phyloP scores from a whole-genome alignment of 768 basidiomycete genomes.

The Sarcodon sp. region DNA sequence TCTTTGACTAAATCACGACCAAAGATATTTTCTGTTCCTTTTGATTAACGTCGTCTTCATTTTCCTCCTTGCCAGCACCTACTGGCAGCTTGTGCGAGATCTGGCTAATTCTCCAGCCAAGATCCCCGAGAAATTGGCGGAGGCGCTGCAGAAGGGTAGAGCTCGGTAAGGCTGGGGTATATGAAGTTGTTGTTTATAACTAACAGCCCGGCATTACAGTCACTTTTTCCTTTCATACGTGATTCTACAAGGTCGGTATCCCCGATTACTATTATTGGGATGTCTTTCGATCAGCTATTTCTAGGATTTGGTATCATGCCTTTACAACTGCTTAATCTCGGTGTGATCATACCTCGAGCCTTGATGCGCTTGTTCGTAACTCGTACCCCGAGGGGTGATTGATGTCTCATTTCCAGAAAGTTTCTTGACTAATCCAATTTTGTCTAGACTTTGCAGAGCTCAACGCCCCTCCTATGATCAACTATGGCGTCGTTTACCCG shows the following conservation, averaged over 20 bases:
- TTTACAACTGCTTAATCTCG: conserved; percentile 84
- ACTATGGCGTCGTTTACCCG: conserved; percentile 94
- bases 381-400: conserved; percentile 78
- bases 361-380: conserved; percentile 69
- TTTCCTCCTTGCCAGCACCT: conserved; percentile 84
- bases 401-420: neutral
- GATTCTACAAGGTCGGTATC: conserved; percentile 55
- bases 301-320: conserved; percentile 90
- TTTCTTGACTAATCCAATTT: neutral
- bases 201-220: conserved; percentile 16
- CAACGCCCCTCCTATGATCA: conserved; percentile 96
- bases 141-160: conserved; percentile 64
- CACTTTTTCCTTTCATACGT: conserved; percentile 83
- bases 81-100: conserved; percentile 84
- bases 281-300: conserved; percentile 1
- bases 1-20: neutral
- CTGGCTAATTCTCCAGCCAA: conserved; percentile 89
- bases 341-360: conserved; percentile 71
- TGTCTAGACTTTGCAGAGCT: conserved; percentile 82
- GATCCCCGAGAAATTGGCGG: conserved; percentile 86
- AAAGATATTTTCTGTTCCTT: conserved; percentile 87
- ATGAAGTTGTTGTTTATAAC: too few relatives aligned
- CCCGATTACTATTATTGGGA: neutral
- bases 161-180: conserved; percentile 35
- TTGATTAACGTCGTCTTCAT: conserved; percentile 90